Evolutionary conservation across 192 early-diverging fungal species (phyloP).

Genomic region (Umbelopsis ramanniana): DNA sequence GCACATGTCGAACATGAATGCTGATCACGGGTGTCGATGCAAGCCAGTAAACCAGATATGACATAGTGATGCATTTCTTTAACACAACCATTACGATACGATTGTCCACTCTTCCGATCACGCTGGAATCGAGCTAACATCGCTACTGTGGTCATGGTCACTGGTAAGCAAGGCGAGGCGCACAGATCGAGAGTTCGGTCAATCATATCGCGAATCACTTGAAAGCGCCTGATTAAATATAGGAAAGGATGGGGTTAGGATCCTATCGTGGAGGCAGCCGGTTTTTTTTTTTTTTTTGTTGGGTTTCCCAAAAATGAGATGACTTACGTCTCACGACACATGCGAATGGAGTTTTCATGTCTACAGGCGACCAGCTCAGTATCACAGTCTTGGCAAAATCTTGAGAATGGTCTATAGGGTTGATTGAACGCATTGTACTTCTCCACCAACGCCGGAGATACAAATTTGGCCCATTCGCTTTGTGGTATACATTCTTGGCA

Average conservation of each 20-base stretch:
- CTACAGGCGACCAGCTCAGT: background rate
- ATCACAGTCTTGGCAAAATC: slow-evolving; percentile 15
- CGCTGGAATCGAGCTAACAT: background rate
- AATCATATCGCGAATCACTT: background rate
- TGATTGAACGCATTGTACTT: slow-evolving; percentile 9
- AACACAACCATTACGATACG: slow-evolving; percentile 5
- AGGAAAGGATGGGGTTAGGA: background rate
- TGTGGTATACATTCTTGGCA: slow-evolving; percentile 24
- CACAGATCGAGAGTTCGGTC: background rate
- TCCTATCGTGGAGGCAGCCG: background rate
- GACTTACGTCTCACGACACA: slow-evolving; percentile 10
- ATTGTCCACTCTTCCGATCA: slow-evolving; percentile 3
- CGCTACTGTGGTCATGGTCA: background rate
- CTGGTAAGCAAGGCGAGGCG: slow-evolving; percentile 2
- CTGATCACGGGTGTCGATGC: slow-evolving; percentile 7
- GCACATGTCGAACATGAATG: background rate
- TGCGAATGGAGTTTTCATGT: background rate
- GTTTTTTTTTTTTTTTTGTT: background rate
- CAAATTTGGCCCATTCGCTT: slow-evolving; percentile 22
- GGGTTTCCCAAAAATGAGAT: background rate
- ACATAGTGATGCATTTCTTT: slow-evolving; percentile 18
- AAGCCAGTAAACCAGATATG: background rate
- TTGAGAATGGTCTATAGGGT: slow-evolving; percentile 7
- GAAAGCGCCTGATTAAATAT: slow-evolving; percentile 9
- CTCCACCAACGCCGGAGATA: slow-evolving; percentile 1